A percentile compares a stretch with the other conserved stretches of the same genome.
phyloP scores from a whole-genome alignment of 2,329 filamentous ascomycete genomes.

The Pseudopyrenochaeta lycopersici region DNA sequence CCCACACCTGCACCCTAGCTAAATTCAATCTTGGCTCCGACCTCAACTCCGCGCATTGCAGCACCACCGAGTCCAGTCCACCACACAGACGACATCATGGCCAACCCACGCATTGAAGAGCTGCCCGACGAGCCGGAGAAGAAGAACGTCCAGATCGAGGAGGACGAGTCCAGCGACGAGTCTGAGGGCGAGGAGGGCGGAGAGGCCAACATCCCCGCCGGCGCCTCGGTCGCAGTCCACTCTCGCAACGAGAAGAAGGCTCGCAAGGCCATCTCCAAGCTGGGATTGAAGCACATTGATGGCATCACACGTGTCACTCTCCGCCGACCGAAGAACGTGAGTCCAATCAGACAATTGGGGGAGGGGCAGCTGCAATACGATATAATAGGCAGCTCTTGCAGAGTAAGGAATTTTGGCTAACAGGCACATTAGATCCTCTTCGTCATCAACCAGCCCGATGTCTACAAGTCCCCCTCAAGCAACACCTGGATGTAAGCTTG shows the following conservation, averaged over 20 bases:
- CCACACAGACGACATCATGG: constrained; percentile 72
- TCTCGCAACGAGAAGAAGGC: constrained; percentile 99
- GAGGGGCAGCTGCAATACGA: constrained; percentile 13
- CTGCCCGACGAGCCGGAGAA: constrained; percentile 84
- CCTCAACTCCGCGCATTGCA: constrained; percentile 21
- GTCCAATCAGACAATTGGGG: constrained; percentile 55
- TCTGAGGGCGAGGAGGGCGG: constrained; percentile 78
- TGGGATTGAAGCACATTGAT: constrained; percentile 93
- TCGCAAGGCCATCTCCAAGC: constrained; percentile 98
- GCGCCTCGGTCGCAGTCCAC: constrained; percentile 90
- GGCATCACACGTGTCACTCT: constrained; percentile 99
- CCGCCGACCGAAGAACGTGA: constrained; percentile 97
- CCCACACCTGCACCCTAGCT: constrained; percentile 29
- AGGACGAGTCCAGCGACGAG: constrained; percentile 75
- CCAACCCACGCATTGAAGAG: constrained; percentile 98
- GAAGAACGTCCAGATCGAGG: constrained; percentile 81
- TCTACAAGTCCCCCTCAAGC: constrained; percentile 99
- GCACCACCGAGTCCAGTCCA: constrained; percentile 25
- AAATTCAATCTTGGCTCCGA: constrained; percentile 28
- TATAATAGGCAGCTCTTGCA: constrained; percentile 7
- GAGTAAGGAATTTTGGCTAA: constrained; percentile 24
- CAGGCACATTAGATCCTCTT: constrained; percentile 80
- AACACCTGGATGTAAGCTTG: constrained; percentile 98
- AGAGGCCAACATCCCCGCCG: constrained; percentile 77
- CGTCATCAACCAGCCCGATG: constrained; percentile 99